phyloP scores from a whole-genome alignment of 306 rosid species.

The Cicer judaicum region DNA sequence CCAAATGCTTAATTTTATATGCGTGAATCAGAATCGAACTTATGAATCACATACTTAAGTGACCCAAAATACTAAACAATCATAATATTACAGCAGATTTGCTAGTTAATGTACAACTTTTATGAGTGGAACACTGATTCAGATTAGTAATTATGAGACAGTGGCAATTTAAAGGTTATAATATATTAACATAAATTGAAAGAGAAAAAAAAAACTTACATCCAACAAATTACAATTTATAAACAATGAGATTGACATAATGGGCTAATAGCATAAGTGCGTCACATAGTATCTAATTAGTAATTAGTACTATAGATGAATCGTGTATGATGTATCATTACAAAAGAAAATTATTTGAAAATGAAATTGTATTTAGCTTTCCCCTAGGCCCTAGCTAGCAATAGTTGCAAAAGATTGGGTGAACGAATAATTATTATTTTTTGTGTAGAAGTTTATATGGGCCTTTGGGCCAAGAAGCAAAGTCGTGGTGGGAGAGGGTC shows the following conservation, averaged over 20 bases:
- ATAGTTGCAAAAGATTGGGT: slow-evolving; percentile 64
- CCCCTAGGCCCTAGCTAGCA: slow-evolving; percentile 44
- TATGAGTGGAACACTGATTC: no score
- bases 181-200: no score
- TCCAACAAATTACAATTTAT: not conserved
- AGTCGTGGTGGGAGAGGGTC: slow-evolving; percentile 44
- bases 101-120: no score
- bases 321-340: not conserved
- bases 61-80: no score
- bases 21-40: no score
- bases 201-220: no score
- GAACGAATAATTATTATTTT: slow-evolving; percentile 46
- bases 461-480: slow-evolving; percentile 45
- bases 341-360: slow-evolving; percentile 27
- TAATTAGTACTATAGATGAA: not conserved
- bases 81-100: no score
- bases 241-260: slow-evolving; percentile 10
- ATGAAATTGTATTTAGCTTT: slow-evolving; percentile 15
- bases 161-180: no score
- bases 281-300: not conserved
- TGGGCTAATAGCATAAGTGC: not conserved
- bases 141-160: no score
- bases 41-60: no score
- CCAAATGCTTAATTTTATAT: no score
- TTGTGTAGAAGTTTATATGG: slow-evolving; percentile 46